Percentiles rank a stretch among this genome's conserved stretches.
These are phyloP conservation scores for Acanthamoeba culbertsoni DNA, from an alignment of 208 protist genomes.

Conservation along the genomic window DNA sequence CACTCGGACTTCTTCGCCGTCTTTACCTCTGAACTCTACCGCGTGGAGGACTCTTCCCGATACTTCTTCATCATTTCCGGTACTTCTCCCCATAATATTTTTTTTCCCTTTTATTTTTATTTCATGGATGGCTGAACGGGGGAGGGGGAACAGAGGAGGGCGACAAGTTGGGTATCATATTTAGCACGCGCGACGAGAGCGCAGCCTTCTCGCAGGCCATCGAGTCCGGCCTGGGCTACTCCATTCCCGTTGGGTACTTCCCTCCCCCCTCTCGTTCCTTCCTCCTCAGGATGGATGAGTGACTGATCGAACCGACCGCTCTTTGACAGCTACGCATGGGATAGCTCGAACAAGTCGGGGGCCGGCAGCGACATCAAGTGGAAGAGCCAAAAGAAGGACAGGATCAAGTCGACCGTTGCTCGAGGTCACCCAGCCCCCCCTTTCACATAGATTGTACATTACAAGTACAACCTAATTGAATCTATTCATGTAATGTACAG, in stretches of 20 bases:
- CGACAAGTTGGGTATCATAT: slow-evolving; percentile 16
- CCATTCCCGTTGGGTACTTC: background rate
- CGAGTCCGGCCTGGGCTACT: background rate
- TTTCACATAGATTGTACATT: background rate
- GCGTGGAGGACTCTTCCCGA: slow-evolving; percentile 17
- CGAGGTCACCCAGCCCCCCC: background rate
- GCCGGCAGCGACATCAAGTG: background rate
- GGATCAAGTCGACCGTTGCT: background rate
- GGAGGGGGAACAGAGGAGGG: slow-evolving; percentile 33
- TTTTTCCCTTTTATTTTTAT: background rate
- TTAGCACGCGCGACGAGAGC: slow-evolving; percentile 31
- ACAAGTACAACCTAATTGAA: background rate
- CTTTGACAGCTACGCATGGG: background rate
- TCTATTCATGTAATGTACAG: background rate
- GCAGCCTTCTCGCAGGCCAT: background rate
- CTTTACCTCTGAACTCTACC: slow-evolving; percentile 26
- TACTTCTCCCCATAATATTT: background rate
- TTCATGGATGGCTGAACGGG: background rate
- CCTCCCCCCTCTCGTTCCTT: background rate
- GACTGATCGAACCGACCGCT: background rate
- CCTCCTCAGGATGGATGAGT: background rate
- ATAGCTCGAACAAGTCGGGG: background rate
- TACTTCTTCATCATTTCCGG: slow-evolving; percentile 26
- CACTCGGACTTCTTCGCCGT: slow-evolving; percentile 7
- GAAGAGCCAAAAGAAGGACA: slow-evolving; percentile 40